Evolutionary conservation across 2,329 filamentous ascomycete species (phyloP), one percentile per base, ranked within the genome.

Genomic region (Alternaria triticimaculans): DNA sequence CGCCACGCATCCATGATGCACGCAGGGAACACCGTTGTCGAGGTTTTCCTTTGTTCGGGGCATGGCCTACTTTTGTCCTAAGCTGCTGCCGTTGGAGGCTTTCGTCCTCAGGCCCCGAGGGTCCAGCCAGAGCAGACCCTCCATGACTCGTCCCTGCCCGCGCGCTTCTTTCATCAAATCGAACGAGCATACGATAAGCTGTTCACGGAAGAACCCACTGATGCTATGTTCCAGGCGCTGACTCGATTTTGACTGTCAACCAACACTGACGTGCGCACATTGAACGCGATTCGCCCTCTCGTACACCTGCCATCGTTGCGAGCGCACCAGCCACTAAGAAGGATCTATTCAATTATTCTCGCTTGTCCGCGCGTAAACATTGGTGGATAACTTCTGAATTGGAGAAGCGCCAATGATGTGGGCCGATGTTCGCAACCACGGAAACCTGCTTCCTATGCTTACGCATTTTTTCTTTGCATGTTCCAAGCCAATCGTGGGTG

Each of bases 11-110:
- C 64, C 60, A 67, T 67, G 68, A 72, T 74, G 68, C 46, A 63
- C 69, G 62, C 72, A 74, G 72, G 72, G 74, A 70, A 71, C 45
- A 51, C 65, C 62, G 69, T 70, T 67, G 64, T 63, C 43, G 41
- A 45, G 53, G 48, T 44, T 58, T 66, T 62, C 50, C 54, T 55
- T 58, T 60, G 58, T 58, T 51, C 55, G 56, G 43, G 28, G 49
- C 46, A 64, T 63, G 21, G 37, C 56, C 60, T 37, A 61, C 55
- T 67, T 67, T 62, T 25, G 53, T 61, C 56, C 43, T 63, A 64
- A 66, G 67, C 63, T 68, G 55, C 67, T 66, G 58, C 59, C 50
- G 58, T 44, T 54, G 61, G 56, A 43, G 58, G 55, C 23, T 60
- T 48, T 57, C 18, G 41, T 60, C 58, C 26, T 43, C 53, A 55